These are phyloP conservation scores for Acidiella bohemica DNA, from an alignment of 495 filamentous ascomycete species.

Conservation along the genomic window DNA sequence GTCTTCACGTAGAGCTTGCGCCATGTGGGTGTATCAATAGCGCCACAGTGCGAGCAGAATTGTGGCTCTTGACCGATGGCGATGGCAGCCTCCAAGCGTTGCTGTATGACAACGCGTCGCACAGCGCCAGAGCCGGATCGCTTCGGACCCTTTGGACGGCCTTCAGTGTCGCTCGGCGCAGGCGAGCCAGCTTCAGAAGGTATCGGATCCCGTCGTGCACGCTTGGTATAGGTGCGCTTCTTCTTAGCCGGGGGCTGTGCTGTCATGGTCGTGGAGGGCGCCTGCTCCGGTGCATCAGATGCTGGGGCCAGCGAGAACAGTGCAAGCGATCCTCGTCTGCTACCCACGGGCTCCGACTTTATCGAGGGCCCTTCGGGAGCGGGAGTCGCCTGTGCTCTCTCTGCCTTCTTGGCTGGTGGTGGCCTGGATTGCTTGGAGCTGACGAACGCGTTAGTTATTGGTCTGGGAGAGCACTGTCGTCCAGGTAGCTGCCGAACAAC, in stretches of 20 bases:
- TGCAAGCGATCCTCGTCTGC: constrained; percentile 15
- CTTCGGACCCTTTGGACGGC: neutral
- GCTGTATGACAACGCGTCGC: constrained; percentile 41
- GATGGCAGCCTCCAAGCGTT: constrained; percentile 53
- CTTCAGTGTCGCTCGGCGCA: constrained; percentile 12
- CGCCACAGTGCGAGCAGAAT: constrained; percentile 83
- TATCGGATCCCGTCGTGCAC: neutral
- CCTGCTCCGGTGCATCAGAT: constrained; percentile 2
- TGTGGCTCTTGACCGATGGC: constrained; percentile 61
- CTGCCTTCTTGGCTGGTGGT: no score
- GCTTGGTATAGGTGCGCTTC: constrained; percentile 7
- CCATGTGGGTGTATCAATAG: constrained; percentile 92
- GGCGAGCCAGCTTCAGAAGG: constrained; percentile 20
- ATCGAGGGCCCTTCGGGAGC: neutral
- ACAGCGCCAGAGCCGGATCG: constrained; percentile 31
- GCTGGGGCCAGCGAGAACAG: constrained; percentile 13
- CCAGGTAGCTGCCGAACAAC: neutral
- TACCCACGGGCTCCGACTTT: no score
- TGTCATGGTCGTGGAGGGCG: constrained; percentile 1
- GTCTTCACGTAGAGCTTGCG: constrained; percentile 71
- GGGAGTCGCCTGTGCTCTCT: neutral
- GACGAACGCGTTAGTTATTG: neutral
- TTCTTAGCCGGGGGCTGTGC: constrained; percentile 15
- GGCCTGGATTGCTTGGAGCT: neutral
- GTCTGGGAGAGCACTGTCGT: constrained; percentile 2